These are phyloP conservation scores for Rhizopus stolonifer DNA, from an alignment of 371 early-diverging fungal genomes.

Conservation along the genomic window DNA sequence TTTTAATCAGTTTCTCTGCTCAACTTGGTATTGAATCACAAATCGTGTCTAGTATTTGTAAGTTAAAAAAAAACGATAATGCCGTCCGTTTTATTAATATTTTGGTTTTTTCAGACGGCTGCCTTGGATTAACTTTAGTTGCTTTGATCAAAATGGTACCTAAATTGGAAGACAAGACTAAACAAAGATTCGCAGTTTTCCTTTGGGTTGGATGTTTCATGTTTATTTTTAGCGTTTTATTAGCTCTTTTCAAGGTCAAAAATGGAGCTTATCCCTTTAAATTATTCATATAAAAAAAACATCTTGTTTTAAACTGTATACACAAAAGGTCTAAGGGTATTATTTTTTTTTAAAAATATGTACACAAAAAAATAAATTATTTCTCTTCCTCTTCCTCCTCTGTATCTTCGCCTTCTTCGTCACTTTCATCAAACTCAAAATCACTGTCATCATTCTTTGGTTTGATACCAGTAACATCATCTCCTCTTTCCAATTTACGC, in stretches of 20 bases:
- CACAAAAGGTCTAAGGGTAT: constrained; percentile 1
- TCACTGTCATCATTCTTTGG: constrained; percentile 42
- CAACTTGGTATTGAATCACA: constrained; percentile 82
- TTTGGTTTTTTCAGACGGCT: constrained; percentile 59
- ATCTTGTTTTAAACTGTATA: neutral
- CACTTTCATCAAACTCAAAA: constrained; percentile 46
- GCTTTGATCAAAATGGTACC: constrained; percentile 45
- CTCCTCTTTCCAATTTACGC: constrained; percentile 76
- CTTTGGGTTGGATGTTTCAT: constrained; percentile 52
- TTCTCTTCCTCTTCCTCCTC: constrained; percentile 30
- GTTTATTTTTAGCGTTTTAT: constrained; percentile 62
- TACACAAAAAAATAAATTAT: constrained; percentile 3
- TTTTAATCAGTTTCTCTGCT: constrained; percentile 60
- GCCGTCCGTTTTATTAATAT: too few relatives aligned
- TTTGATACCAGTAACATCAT: constrained; percentile 42
- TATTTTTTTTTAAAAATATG: constrained; percentile 5
- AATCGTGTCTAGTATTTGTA: constrained; percentile 77
- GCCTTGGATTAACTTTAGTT: constrained; percentile 52
- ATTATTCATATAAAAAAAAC: constrained; percentile 47
- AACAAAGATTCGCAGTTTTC: constrained; percentile 61
- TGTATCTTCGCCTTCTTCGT: constrained; percentile 36
- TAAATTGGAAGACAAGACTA: constrained; percentile 32
- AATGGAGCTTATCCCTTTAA: constrained; percentile 78
- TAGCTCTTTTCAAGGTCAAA: constrained; percentile 70
- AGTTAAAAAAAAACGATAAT: constrained; percentile 30